phyloP scores from a whole-genome alignment of 495 filamentous ascomycete genomes.

The Gamarada debralockiae region DNA sequence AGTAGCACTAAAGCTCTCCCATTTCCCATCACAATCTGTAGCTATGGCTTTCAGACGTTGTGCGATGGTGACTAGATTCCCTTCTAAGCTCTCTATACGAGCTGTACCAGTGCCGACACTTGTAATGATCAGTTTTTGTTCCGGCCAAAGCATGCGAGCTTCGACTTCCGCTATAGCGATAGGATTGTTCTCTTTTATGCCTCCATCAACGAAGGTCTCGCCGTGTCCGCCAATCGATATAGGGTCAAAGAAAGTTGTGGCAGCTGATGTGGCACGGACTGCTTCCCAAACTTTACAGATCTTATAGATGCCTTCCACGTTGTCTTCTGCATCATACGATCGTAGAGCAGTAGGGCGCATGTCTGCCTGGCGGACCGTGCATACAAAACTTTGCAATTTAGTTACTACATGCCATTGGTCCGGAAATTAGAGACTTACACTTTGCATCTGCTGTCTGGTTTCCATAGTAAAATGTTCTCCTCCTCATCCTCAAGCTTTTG shows the following conservation, averaged over 20 bases:
- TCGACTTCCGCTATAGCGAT: not conserved
- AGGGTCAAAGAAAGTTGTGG: constrained; percentile 27
- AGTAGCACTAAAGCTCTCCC: not conserved
- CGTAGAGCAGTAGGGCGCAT: too few species aligned
- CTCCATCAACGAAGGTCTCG: constrained; percentile 6
- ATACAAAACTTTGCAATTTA: too few species aligned
- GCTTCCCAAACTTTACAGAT: constrained; percentile 27
- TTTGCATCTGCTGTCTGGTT: too few species aligned
- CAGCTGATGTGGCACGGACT: constrained; percentile 30
- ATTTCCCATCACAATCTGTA: not conserved
- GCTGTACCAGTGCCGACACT: not conserved
- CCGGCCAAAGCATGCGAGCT: not conserved
- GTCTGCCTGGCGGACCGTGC: too few species aligned
- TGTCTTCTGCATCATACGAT: too few species aligned
- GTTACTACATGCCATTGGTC: too few species aligned
- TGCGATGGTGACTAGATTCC: not conserved
- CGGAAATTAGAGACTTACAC: too few species aligned
- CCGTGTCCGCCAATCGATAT: not conserved
- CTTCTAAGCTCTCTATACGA: not conserved
- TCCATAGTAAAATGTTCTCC: too few species aligned
- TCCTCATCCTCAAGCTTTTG: too few species aligned
- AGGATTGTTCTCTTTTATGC: constrained; percentile 11
- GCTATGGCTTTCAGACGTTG: not conserved
- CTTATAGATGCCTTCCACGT: too few species aligned
- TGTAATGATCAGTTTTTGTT: not conserved